Base-by-base conservation (phyloP, 192 early-diverging fungal genomes). In the Backusella tuberculispora region DNA sequence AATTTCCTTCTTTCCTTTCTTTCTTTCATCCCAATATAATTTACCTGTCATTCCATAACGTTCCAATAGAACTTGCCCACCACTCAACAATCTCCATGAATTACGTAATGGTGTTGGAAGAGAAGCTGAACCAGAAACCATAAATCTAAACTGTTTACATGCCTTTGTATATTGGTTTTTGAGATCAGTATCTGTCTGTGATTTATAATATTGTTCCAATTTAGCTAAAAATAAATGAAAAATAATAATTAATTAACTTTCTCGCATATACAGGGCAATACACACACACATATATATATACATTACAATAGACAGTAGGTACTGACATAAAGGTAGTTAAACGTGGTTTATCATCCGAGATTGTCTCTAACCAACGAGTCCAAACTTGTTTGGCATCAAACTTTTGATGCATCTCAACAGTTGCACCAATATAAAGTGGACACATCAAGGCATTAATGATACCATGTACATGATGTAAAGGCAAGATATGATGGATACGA, bases 281-380 rank as follows among this genome's bases (percentile, higher is more conserved):
- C 29, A 19, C 19, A 29, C 12, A 34, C 15, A n/a, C 21, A 17
- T 24, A 21, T 14, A 21, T 13, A 24, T 4, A 40, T 53, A 43
- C 9, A 3, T 43, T 81, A 84, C 88, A 76, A 84, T 97, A 95
- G 72, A 95, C 92, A 15, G 95, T 95, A 4, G 95, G 95, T 13
- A 97, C 95, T 5, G 92, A 93, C 95, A 96, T 97, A 66, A 96
- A 90, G 14, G 95, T 66, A 0, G 94, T 88, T 5, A 95, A 82
- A 66, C 89, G 76, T 56, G 87, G 79, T 17, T 81, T 72, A 6
- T 82, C 79, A 1, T 65, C 63, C 1, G 8, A 10, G 26, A 37
- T 0, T 24, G 42, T 48, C 43, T 80, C 76, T 53, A 87, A 85
- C 77, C 90, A 89, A 5, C 92, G 84, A 40, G 79, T 60, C 94